Percentiles rank a stretch among this genome's conserved stretches.
phyloP scores from a whole-genome alignment of 2,329 filamentous ascomycete genomes.

The Colletotrichum sp. region DNA sequence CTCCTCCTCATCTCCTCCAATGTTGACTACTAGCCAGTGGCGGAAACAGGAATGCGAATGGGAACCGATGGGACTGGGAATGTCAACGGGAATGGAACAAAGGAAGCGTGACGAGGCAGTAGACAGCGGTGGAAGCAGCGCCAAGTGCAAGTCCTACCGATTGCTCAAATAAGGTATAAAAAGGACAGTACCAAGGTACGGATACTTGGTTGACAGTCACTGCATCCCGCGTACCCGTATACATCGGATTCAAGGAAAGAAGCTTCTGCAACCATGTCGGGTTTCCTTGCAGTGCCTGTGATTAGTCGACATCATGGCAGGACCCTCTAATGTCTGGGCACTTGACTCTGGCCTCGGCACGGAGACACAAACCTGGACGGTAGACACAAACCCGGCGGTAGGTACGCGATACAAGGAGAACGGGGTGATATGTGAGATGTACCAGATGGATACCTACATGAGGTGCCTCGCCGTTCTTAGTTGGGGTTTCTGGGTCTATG shows the following conservation, averaged over 20 bases:
- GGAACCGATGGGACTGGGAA: background rate
- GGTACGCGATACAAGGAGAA: background rate
- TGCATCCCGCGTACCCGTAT: background rate
- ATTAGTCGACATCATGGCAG: background rate
- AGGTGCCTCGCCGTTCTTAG: background rate
- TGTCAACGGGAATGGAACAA: background rate
- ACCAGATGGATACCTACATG: background rate
- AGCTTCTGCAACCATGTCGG: background rate
- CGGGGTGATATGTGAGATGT: background rate
- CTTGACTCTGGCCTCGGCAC: background rate
- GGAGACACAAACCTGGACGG: background rate
- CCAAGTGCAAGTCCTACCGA: background rate
- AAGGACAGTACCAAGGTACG: background rate
- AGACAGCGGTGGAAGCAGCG: background rate
- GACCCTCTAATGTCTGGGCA: background rate
- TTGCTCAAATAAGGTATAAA: background rate
- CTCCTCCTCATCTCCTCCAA: background rate
- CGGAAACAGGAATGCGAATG: background rate
- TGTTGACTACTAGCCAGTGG: background rate
- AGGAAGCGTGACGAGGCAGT: background rate
- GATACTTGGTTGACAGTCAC: background rate
- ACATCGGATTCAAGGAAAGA: background rate
- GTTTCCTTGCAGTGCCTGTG: background rate
- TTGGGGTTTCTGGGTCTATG: background rate
- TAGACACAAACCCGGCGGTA: background rate